These are phyloP conservation scores for Phylloporus rhodoxanthus DNA, from an alignment of 768 basidiomycete genomes.

Conservation along the genomic window DNA sequence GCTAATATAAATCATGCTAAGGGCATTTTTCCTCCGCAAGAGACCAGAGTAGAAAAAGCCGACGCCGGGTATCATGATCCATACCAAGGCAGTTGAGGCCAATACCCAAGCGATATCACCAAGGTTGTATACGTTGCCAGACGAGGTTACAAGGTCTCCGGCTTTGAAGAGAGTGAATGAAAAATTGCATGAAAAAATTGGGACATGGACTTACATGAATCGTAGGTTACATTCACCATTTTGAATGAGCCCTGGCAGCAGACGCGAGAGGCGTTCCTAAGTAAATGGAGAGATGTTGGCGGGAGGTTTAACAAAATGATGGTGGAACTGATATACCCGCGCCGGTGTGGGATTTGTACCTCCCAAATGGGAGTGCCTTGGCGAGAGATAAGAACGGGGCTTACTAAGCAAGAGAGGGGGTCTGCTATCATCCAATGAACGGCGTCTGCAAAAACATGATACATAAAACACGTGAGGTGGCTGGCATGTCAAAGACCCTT, in stretches of 20 bases:
- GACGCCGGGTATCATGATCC: slow-evolving; percentile 80
- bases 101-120: slow-evolving; percentile 71
- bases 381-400: slow-evolving; percentile 15
- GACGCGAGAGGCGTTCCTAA: neutral
- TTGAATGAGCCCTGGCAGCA: slow-evolving; percentile 1
- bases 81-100: slow-evolving; percentile 73
- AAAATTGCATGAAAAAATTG: neutral
- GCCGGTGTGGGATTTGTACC: slow-evolving; percentile 19
- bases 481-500: slow-evolving; percentile 8
- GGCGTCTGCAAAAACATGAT: neutral
- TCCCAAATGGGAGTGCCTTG: slow-evolving; percentile 3
- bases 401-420: slow-evolving; percentile 19
- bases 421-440: slow-evolving; percentile 20
- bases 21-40: slow-evolving; percentile 86
- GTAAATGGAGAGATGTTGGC: slow-evolving; percentile 1
- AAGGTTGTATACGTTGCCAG: slow-evolving; percentile 42
- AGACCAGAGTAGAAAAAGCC: slow-evolving; percentile 91
- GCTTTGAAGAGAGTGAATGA: slow-evolving; percentile 24
- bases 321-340: slow-evolving; percentile 16
- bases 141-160: slow-evolving; percentile 28
- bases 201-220: slow-evolving; percentile 29
- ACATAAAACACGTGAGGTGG: neutral
- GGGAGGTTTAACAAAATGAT: neutral
- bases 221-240: slow-evolving; percentile 43
- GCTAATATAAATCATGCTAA: slow-evolving; percentile 81